Evolutionary conservation across 352 stramenopile species (phyloP), one percentile per base, ranked within the genome.

Genomic region (Phytopythium montanum): DNA sequence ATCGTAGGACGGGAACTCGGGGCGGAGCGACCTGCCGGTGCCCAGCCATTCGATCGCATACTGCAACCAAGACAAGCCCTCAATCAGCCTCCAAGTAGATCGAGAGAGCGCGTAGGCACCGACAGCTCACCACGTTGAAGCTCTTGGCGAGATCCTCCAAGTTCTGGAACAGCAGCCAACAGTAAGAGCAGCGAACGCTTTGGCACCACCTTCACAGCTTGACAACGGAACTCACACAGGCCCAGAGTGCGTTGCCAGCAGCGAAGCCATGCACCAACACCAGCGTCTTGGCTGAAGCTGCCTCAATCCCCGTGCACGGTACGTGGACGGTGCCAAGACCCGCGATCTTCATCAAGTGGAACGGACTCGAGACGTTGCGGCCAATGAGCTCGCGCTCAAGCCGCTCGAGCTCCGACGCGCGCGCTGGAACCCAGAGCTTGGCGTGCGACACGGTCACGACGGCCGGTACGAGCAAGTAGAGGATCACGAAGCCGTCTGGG

Each of bases 31-130:
- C 42, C 77, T 74, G 13, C 79, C 81, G 25, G 76, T 79, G 44
- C 81, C 81, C 14, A 89, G 26, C 81, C 81, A 91, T 55, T 91
- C 81, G 29, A 91, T 63, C 23, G 81, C 79, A 25, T 89, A 91
- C 81, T 90, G 46, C 16, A 39, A 14, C 19, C 16, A 31, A 14
- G 31, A 3, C 44, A 33, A 7, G 19, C 14, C 29, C 21, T 51
- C 28, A 25, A 13, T 54, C 2, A 60, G 28, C 25, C 44, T 48
- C 29, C 18, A 16, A 10, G 18, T 26, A 14, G 39, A 48, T 59
- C n/a, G n/a, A 65, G 39, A 45, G 18, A 25, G 1, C 18, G 14
- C 18, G 5, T 4, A n/a, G 3, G 39, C 18, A 25, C 8, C 18
- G 23, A 2, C 18, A 0, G 62, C 75, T 28, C 65, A 86, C 81